A percentile compares a stretch with the other conserved stretches of the same genome.
phyloP scores from a whole-genome alignment of 2,329 filamentous ascomycete genomes.

The Talaromyces atroroseus region DNA sequence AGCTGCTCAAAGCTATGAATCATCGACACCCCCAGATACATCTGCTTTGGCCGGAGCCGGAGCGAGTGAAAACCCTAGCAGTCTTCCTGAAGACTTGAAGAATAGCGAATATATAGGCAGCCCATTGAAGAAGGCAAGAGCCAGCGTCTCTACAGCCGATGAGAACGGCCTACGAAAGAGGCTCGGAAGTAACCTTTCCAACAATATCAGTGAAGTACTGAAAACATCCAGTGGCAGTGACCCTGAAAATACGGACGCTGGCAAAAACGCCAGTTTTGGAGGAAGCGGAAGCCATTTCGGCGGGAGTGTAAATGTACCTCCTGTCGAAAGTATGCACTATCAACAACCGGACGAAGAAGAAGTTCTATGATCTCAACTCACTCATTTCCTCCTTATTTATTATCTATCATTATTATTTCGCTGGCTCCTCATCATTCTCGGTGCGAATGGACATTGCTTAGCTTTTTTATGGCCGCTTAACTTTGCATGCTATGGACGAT shows the following conservation, averaged over 20 bases:
- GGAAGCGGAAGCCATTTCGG: conserved; percentile 13
- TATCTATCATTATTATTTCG: neutral
- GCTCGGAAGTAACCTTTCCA: conserved; percentile 28
- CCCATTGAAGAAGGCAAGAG: conserved; percentile 44
- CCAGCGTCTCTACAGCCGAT: conserved; percentile 40
- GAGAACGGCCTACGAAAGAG: conserved; percentile 36
- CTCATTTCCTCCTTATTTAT: neutral
- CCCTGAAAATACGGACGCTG: neutral
- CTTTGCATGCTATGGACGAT: neutral
- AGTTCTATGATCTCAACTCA: neutral
- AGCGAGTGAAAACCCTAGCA: conserved; percentile 18
- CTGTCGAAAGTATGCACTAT: neutral
- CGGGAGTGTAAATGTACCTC: conserved; percentile 7
- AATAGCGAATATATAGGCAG: conserved; percentile 39
- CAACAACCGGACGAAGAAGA: conserved; percentile 9
- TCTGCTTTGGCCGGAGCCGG: conserved; percentile 7
- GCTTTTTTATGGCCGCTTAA: neutral
- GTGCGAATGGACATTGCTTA: neutral
- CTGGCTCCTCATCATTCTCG: neutral
- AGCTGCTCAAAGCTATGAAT: conserved; percentile 24
- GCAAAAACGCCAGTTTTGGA: conserved; percentile 12
- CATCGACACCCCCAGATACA: conserved; percentile 31
- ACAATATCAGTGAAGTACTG: conserved; percentile 34
- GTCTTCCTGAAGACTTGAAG: conserved; percentile 20
- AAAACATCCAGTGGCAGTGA: conserved; percentile 14